Evolutionary conservation across 345 rosid species (phyloP).

Genomic region (Melastoma malabathricum): DNA sequence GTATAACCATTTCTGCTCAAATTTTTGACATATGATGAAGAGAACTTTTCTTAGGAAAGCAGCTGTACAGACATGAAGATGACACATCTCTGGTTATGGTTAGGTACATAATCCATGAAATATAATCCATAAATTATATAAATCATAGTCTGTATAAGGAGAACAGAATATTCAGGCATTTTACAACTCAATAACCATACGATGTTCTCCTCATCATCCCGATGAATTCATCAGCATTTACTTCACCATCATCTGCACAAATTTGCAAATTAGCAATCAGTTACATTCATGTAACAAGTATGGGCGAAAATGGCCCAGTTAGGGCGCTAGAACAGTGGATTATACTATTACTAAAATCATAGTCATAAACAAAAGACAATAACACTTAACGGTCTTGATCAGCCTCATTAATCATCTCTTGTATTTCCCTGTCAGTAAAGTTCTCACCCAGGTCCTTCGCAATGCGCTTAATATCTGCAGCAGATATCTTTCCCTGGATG

Average conservation of each 20-base stretch:
- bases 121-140: no score
- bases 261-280: conserved; percentile 4
- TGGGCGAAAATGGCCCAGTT: no score
- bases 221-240: conserved; percentile 45
- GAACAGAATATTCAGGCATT: no score
- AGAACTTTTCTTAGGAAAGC: no score
- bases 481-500: conserved; percentile 68
- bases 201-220: conserved; percentile 60
- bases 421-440: conserved; percentile 56
- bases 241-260: conserved; percentile 61
- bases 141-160: no score
- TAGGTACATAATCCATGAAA: no score
- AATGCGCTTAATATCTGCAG: conserved; percentile 40
- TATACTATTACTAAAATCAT: background rate
- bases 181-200: conserved; percentile 19
- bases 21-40: no score
- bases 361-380: background rate
- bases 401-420: conserved; percentile 79
- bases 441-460: conserved; percentile 68
- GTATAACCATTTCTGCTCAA: no score
- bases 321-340: background rate
- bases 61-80: no score
- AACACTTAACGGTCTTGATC: conserved; percentile 60
- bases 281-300: background rate
- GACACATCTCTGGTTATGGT: no score